Evolutionary conservation across 257 asterid genomes (phyloP), one percentile per base, ranked within the genome.

Genomic region (Salvia rosmarinus): DNA sequence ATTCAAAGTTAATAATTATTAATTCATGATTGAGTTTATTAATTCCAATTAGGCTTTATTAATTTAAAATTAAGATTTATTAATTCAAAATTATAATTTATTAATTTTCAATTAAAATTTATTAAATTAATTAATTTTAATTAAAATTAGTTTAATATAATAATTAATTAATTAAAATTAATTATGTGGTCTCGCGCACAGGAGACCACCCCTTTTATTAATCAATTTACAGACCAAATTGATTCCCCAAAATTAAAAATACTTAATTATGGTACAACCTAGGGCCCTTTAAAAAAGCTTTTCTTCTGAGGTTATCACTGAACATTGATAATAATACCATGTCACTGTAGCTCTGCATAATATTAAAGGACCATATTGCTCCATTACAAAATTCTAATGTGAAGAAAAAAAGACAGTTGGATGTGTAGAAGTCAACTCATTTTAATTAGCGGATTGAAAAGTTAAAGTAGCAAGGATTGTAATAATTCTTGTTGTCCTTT

Each of bases 401-500:
- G 37, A 5, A 16, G 4, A 17, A 3, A 17, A 49, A 11, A 17
- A 54, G 68, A 63, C 68, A 63, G 21, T 40, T 40, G 68, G 52
- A 62, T 35, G 52, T 39, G 35, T 37, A 39, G 68, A 62, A 62
- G 6, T 39, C n/a, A 23, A 66, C 2, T 13, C 5, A 35, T n/a
- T 66, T 21, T 1, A 4, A 40, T 5, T 32, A 62, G 68, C 3
- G 20, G 43, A 12, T 9, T 32, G 9, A 39, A 64, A 73, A n/a
- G 50, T 8, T 10, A 34, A 67, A 16, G 35, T 9, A 10, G 21
- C 6, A 9, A 35, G 60, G 14, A 28, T 37, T 9, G 46, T 55
- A 69, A 56, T 56, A 13, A 43, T 70, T 57, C 43, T 56, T 57
- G 32, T 14, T 56, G 47, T 57, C 37, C 44, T 70, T 70, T 43